Evolutionary conservation across 345 rosid species (phyloP).

Genomic region (Salix purpurea): DNA sequence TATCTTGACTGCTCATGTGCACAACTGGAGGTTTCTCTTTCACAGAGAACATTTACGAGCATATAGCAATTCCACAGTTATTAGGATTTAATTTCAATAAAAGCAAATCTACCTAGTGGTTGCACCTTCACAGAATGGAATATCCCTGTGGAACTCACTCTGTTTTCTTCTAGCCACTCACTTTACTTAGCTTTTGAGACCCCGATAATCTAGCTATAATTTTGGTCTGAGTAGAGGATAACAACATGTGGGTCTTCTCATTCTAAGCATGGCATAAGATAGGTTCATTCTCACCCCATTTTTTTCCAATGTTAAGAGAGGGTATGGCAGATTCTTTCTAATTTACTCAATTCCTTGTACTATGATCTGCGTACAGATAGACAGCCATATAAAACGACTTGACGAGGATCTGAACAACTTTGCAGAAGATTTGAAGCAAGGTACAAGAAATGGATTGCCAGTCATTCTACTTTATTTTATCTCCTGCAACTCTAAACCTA

Average conservation of each 20-base stretch:
- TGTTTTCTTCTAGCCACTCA: not conserved
- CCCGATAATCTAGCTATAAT: not conserved
- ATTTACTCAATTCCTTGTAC: not conserved
- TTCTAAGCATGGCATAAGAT: not conserved
- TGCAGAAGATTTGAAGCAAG: constrained; percentile 92
- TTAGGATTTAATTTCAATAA: not conserved
- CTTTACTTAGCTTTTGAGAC: not conserved
- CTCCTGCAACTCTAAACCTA: not conserved
- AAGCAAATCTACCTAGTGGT: not conserved
- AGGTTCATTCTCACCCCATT: not conserved
- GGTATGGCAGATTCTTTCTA: not conserved
- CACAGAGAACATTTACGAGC: not conserved
- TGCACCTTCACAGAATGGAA: not conserved
- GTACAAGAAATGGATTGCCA: constrained; percentile 29
- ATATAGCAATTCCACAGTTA: not conserved
- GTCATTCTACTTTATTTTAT: not conserved
- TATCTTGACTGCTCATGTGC: not conserved
- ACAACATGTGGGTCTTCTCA: not conserved
- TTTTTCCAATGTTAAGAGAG: not conserved
- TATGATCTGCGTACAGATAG: constrained; percentile 44
- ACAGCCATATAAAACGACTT: constrained; percentile 86
- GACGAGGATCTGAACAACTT: constrained; percentile 92
- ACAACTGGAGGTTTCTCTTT: not conserved
- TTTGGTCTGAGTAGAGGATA: not conserved
- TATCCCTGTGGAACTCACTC: not conserved